phyloP scores from a whole-genome alignment of 176 grass and related monocot genomes.

The Elymus sibiricus region DNA sequence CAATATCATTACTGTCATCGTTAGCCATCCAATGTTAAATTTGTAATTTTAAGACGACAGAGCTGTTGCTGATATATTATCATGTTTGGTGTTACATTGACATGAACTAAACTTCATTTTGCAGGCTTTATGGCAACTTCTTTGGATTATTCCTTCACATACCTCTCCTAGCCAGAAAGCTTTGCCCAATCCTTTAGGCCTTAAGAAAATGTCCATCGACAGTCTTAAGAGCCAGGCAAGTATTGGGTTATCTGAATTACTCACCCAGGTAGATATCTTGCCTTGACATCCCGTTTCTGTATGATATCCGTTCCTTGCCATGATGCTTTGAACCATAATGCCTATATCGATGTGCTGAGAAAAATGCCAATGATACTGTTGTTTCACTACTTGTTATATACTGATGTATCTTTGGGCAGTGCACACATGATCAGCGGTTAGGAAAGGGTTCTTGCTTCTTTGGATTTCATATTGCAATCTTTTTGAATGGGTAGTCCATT shows the following conservation, averaged over 20 bases:
- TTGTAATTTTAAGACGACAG: neutral
- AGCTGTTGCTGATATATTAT: slow-evolving; percentile 5
- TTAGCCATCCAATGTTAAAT: neutral
- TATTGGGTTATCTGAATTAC: slow-evolving; percentile 79
- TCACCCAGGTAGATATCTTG: slow-evolving; percentile 58
- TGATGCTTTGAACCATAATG: neutral
- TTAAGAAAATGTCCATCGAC: slow-evolving; percentile 87
- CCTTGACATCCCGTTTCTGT: slow-evolving; percentile 1
- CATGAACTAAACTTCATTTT: slow-evolving; percentile 16
- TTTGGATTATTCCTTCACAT: slow-evolving; percentile 84
- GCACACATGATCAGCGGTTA: slow-evolving; percentile 1
- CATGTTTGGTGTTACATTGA: neutral
- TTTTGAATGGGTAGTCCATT: neutral
- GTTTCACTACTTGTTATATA: slow-evolving; percentile 8
- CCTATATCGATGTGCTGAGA: neutral
- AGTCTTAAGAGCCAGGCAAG: slow-evolving; percentile 73
- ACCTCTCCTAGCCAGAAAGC: slow-evolving; percentile 49
- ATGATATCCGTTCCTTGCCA: neutral
- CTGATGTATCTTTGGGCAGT: neutral
- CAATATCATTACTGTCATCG: neutral
- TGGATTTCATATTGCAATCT: neutral
- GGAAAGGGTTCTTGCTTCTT: neutral
- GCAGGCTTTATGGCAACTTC: slow-evolving; percentile 96
- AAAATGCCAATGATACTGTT: neutral
- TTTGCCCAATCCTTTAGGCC: slow-evolving; percentile 41